These are phyloP conservation scores for Termitomyces sp. DNA, from an alignment of 768 basidiomycete species.

Conservation along the genomic window DNA sequence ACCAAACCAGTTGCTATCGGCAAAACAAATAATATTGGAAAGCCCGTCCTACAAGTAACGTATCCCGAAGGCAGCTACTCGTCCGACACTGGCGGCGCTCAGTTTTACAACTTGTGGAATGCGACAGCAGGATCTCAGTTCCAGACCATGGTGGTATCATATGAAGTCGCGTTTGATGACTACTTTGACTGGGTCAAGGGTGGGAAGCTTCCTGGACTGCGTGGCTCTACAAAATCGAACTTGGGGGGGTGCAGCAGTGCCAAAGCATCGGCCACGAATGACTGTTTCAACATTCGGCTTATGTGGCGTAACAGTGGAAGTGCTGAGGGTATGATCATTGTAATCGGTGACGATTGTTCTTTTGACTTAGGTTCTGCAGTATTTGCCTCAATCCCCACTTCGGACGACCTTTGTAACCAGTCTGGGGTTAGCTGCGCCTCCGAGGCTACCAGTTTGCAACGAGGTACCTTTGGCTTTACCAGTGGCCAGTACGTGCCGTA, in stretches of 20 bases:
- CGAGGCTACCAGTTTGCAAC: conserved; percentile 68
- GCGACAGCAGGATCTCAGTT: conserved; percentile 52
- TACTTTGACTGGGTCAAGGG: conserved; percentile 70
- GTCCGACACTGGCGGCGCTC: conserved; percentile 59
- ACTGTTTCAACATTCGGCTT: conserved; percentile 69
- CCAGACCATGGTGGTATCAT: conserved; percentile 65
- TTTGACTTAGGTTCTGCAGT: conserved; percentile 35
- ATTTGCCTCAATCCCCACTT: conserved; percentile 74
- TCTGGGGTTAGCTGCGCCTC: conserved; percentile 58
- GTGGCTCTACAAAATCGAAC: conserved; percentile 60
- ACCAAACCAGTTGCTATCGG: conserved; percentile 33
- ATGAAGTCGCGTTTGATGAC: conserved; percentile 70
- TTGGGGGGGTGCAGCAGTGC: conserved; percentile 66
- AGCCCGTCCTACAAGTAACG: conserved; percentile 56
- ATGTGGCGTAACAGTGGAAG: conserved; percentile 71
- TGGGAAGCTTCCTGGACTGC: conserved; percentile 73
- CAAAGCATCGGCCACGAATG: conserved; percentile 49
- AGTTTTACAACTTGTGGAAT: conserved; percentile 71
- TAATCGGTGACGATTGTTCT: neutral
- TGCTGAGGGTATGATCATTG: conserved; percentile 60
- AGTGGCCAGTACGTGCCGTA: conserved; percentile 53
- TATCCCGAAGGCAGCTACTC: conserved; percentile 64
- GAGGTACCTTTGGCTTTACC: conserved; percentile 62
- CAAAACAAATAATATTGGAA: conserved; percentile 23
- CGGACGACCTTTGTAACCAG: conserved; percentile 56